Evolutionary conservation across 179 eudicot genomes (phyloP).

Genomic region (Carnegiea gigantea): DNA sequence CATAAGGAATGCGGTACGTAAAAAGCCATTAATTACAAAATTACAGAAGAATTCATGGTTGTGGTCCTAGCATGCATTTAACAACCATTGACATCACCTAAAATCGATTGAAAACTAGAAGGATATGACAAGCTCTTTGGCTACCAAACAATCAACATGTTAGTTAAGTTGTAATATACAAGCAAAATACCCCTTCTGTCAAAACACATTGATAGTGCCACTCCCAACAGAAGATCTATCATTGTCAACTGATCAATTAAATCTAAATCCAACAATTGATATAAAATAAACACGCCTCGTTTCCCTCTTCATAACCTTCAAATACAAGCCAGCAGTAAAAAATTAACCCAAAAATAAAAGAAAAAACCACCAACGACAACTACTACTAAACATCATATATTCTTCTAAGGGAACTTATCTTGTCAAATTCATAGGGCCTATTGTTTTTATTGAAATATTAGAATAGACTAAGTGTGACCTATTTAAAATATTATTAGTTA

Average conservation of each 20-base stretch:
- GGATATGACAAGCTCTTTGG: background rate
- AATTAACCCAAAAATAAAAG: no score
- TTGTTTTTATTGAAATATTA: no score
- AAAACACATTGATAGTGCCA: slow-evolving; percentile 16
- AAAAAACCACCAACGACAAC: no score
- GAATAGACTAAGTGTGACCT: no score
- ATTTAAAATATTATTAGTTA: no score
- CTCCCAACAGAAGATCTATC: slow-evolving; percentile 7
- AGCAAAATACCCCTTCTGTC: slow-evolving; percentile 11
- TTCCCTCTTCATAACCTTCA: background rate
- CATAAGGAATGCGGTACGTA: no score
- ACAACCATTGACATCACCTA: slow-evolving; percentile 29
- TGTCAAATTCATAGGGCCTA: background rate
- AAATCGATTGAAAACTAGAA: slow-evolving; percentile 18
- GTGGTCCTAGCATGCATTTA: slow-evolving; percentile 25
- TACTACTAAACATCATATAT: no score
- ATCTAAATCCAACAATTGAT: background rate
- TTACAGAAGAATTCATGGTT: slow-evolving; percentile 12
- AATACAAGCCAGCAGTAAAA: slow-evolving; percentile 11
- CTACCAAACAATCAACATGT: slow-evolving; percentile 27
- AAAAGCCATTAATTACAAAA: no score
- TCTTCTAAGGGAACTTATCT: background rate
- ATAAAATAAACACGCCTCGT: no score
- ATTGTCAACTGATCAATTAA: slow-evolving; percentile 8
- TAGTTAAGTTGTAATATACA: slow-evolving; percentile 28